Evolutionary conservation across 2,329 filamentous ascomycete species (phyloP), one percentile per base, ranked within the genome.

Genomic region (Colletotrichum cereale): DNA sequence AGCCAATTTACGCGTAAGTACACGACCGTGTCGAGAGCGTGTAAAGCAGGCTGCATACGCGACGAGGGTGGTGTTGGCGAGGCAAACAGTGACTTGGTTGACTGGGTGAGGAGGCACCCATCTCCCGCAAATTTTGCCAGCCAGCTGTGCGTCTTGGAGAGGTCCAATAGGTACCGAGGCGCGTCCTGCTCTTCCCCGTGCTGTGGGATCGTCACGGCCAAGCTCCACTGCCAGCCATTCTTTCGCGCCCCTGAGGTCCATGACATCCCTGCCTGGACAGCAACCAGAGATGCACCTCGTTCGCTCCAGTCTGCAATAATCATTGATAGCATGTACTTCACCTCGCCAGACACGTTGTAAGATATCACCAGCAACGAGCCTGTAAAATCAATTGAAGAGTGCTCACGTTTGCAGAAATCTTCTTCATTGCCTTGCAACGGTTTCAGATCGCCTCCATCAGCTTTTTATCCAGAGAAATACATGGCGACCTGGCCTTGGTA

Each of bases 281-380:
- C 36, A 56, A 57, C 70, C 38, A 48, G 50, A 60, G 63, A 71
- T 67, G 62, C 77, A 75, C 73, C 62, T 67, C 62, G 40, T 63
- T 69, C 75, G 77, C 80, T 80, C 80, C 73, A 73, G 53, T 48
- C 31, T 71, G 61, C 74, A 80, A 77, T 81, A 79, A 78, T 66
- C 75, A 72, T 12, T 77, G 80, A 77, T 82, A 81, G 64, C 40
- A 55, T 18, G 7, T 26, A 57, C 14, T 68, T 50, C 38, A 21
- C 21, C 24, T 34, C 0, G 5, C 7, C 6, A 26, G 34, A 34
- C 38, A 64, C 34, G 55, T 29, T 4, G n/a, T 34, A 11, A 48
- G 5, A 50, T 63, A 60, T 8, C 18, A 8, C 31, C 36, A 18
- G 16, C 47, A 55, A 34, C 5, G 3, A 14, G 26, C 5, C 47